These are phyloP conservation scores for Nissolia schottii DNA, from an alignment of 306 rosid genomes.

Conservation along the genomic window DNA sequence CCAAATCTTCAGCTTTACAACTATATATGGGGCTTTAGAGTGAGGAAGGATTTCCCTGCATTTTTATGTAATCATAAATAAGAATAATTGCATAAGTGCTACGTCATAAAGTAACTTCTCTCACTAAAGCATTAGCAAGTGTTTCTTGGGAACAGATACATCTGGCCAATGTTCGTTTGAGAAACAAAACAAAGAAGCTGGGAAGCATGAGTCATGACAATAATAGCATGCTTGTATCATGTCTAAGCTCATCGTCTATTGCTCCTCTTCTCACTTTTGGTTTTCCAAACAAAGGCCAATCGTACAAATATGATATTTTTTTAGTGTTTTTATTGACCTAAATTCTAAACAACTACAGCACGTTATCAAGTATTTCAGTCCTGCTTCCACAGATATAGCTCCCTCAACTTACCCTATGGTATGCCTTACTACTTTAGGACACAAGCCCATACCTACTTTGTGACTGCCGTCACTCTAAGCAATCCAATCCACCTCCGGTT, in stretches of 20 bases:
- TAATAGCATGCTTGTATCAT: not conserved
- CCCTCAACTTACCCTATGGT: too few relatives aligned
- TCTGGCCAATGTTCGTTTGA: not conserved
- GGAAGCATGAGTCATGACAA: not conserved
- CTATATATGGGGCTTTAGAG: not conserved
- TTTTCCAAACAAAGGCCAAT: not conserved
- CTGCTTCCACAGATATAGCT: too few relatives aligned
- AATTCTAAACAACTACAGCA: conserved; percentile 4
- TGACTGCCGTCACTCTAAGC: too few relatives aligned
- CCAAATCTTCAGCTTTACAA: not conserved
- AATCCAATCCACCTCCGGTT: not conserved
- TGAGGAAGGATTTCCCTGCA: not conserved
- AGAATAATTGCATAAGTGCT: not conserved
- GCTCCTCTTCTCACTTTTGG: not conserved
- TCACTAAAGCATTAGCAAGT: conserved; percentile 1
- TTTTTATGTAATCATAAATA: not conserved
- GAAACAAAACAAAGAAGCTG: not conserved
- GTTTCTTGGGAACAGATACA: not conserved
- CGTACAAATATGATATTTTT: not conserved
- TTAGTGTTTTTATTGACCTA: not conserved
- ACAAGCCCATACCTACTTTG: too few relatives aligned
- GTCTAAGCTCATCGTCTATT: not conserved
- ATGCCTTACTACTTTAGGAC: too few relatives aligned
- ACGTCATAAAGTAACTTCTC: not conserved
- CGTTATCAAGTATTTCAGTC: not conserved